A percentile compares a stretch with the other conserved stretches of the same genome.
phyloP scores from a whole-genome alignment of 2,329 filamentous ascomycete genomes.

The Thelonectria rubi region DNA sequence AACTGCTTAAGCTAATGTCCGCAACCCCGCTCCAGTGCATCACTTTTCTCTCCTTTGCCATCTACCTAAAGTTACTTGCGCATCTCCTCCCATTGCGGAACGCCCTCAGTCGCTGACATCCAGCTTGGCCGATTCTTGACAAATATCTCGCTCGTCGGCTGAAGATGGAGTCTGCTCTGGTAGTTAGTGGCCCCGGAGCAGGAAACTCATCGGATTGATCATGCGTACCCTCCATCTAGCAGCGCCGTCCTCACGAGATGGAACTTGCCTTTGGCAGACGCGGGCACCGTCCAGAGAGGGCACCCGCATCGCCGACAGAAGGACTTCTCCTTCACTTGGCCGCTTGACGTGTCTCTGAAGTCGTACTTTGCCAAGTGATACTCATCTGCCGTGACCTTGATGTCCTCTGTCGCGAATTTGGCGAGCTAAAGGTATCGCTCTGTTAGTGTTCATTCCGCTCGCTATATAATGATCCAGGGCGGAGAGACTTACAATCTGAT shows the following conservation, averaged over 20 bases:
- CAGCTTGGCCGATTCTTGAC: conserved; percentile 41
- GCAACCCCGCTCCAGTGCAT: too few species aligned
- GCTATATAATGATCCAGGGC: too few species aligned
- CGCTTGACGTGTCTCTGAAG: conserved; percentile 39
- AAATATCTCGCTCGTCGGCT: conserved; percentile 43
- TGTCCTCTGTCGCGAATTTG: conserved; percentile 34
- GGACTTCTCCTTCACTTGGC: conserved; percentile 38
- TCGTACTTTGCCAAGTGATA: conserved; percentile 28
- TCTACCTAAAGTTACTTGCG: conserved; percentile 32
- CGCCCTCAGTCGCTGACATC: conserved; percentile 32
- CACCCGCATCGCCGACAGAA: conserved; percentile 41
- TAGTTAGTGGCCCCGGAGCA: conserved; percentile 6
- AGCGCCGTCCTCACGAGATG: conserved; percentile 39
- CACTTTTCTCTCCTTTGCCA: neutral
- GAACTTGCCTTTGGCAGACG: conserved; percentile 36
- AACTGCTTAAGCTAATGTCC: neutral
- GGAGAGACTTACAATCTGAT: too few species aligned
- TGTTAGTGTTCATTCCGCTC: too few species aligned
- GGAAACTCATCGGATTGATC: neutral
- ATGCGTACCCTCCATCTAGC: conserved; percentile 38
- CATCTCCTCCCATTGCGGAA: conserved; percentile 41
- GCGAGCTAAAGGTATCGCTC: conserved; percentile 35
- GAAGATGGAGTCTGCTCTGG: conserved; percentile 23
- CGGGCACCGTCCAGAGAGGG: conserved; percentile 42
- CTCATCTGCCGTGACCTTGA: conserved; percentile 17